Conservation (phyloP, 129 eudicot species). For the Cynara cardunculus region DNA sequence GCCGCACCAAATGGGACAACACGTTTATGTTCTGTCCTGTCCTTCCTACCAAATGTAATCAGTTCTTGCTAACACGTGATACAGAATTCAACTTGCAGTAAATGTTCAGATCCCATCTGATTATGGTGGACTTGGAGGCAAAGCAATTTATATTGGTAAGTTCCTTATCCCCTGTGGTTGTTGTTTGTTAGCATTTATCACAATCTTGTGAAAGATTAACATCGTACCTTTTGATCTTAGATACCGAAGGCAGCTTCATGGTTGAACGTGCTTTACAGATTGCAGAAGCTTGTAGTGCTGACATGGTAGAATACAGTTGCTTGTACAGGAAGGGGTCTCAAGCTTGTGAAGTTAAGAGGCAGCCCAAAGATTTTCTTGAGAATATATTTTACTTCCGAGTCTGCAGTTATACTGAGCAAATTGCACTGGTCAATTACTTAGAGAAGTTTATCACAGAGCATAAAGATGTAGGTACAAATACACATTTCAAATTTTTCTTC, state of each 20-base stretch:
- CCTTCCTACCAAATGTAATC: not conserved
- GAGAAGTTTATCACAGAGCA: slow-evolving; percentile 78
- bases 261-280: slow-evolving; percentile 92
- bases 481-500: not conserved
- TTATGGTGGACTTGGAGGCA: slow-evolving; percentile 82
- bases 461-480: slow-evolving; percentile 59
- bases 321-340: slow-evolving; percentile 43
- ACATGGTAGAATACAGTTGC: slow-evolving; percentile 52
- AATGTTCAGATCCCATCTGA: slow-evolving; percentile 90
- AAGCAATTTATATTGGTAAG: slow-evolving; percentile 82
- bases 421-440: slow-evolving; percentile 65
- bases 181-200: not conserved
- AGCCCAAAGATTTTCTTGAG: slow-evolving; percentile 65
- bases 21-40: not conserved
- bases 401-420: slow-evolving; percentile 90
- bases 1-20: too few species aligned
- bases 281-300: slow-evolving; percentile 82
- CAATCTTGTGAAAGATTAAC: slow-evolving; percentile 1
- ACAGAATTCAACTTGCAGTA: slow-evolving; percentile 92
- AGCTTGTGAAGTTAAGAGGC: slow-evolving; percentile 33
- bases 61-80: slow-evolving; percentile 13
- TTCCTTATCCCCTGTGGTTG: not conserved
- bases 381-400: slow-evolving; percentile 81
- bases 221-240: slow-evolving; percentile 34
- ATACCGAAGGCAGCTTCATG: slow-evolving; percentile 99